phyloP scores from a whole-genome alignment of 192 early-diverging fungal species.

The Entophlyctis helioformis region DNA sequence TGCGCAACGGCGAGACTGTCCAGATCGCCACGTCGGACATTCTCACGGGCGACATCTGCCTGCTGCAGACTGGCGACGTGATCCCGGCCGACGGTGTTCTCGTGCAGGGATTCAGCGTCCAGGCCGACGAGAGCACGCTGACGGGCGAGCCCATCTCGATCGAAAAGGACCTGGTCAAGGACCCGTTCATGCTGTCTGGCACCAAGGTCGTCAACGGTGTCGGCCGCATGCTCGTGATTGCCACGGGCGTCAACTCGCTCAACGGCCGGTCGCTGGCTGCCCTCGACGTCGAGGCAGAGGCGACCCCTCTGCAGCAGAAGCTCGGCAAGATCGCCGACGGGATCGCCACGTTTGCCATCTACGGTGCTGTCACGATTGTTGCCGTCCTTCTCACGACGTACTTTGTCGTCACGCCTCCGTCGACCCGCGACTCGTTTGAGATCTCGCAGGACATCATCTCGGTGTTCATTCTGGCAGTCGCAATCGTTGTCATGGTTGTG shows the following conservation, averaged over 20 bases:
- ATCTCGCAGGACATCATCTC: slow-evolving; percentile 14
- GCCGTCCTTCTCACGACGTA: slow-evolving; percentile 79
- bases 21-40: slow-evolving; percentile 70
- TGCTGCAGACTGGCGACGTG: slow-evolving; percentile 83
- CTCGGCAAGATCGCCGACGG: slow-evolving; percentile 76
- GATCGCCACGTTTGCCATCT: slow-evolving; percentile 89
- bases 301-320: slow-evolving; percentile 88
- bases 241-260: slow-evolving; percentile 76
- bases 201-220: slow-evolving; percentile 85
- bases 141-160: slow-evolving; percentile 87
- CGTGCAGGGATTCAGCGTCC: slow-evolving; percentile 65
- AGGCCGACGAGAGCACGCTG: slow-evolving; percentile 77
- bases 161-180: slow-evolving; percentile 50
- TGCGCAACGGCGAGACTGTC: slow-evolving; percentile 62
- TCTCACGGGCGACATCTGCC: slow-evolving; percentile 81
- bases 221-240: slow-evolving; percentile 72
- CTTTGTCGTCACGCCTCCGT: slow-evolving; percentile 33
- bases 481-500: slow-evolving; percentile 93
- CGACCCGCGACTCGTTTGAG: not conserved
- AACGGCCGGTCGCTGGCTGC: slow-evolving; percentile 84
- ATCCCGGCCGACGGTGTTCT: slow-evolving; percentile 89
- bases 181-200: slow-evolving; percentile 90
- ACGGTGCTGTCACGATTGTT: slow-evolving; percentile 76
- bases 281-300: slow-evolving; percentile 68
- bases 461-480: slow-evolving; percentile 84